Evolutionary conservation across 2,329 filamentous ascomycete species (phyloP), one percentile per base, ranked within the genome.

Genomic region (Didymella keratinophila): DNA sequence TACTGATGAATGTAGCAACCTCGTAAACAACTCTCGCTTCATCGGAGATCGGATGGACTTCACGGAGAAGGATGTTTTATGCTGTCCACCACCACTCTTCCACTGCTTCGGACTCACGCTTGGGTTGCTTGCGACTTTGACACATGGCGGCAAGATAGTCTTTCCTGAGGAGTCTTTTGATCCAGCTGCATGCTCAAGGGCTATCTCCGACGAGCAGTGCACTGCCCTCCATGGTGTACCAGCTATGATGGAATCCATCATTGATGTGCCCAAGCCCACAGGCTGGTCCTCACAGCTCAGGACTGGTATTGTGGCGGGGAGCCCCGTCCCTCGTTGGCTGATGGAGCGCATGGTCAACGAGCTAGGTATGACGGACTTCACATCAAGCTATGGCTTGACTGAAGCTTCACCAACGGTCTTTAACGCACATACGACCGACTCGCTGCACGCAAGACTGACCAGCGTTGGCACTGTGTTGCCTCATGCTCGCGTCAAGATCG

Each of bases 81-180:
- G 91, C 80, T 95, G 91, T 73, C 91, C 91, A 3, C 91, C 91
- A 0, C 91, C 92, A 0, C 82, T 95, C 3, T 95, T 95, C 81
- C 92, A 95, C 79, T 94, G 90, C 79, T 94, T 94, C 71, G 91
- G 91, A 1, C 84, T 94, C 8, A 90, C 93, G 1, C 84, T 93
- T 3, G 91, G 91, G 9, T 82, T 93, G 43, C 83, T 93, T 54
- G 87, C 89, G 1, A 83, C 86, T 42, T 78, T 93, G 51, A 92
- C 89, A 0, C 90, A 93, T 72, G 90, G 91, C 45, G 86, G 86
- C 37, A 90, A 89, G 74, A 87, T 93, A 49, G 86, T 94, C 10
- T 92, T 92, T 69, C 90, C 91, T 0, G 84, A 85, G 21, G 62
- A 92, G 68, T 86, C 88, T 0, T 94, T 94, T 69, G 88, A 92